Base-by-base conservation (phyloP, 1,284 basidiomycete genomes). In the Cryptococcus floricola region DNA sequence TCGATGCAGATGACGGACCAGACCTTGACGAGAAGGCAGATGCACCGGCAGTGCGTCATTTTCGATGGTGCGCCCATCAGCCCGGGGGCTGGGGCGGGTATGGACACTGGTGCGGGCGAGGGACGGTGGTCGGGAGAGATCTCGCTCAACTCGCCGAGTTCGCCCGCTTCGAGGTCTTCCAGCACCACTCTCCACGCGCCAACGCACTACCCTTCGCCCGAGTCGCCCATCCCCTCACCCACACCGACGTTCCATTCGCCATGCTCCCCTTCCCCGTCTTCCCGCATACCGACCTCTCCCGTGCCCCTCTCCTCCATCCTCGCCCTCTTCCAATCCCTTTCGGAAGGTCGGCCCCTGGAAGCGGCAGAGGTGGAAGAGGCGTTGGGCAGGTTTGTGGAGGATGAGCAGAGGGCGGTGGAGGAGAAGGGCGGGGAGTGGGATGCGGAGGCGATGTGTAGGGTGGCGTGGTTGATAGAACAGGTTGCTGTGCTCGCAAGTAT, bases 401-500 rank as follows among this genome's bases (percentile, higher is more conserved):
- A n/a, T 19, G 61, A 62, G 31, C 45, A 31, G 31, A 39, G 23
- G 39, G 41, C 48, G 28, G 42, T 55, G 16, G 23, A 51, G 18
- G 39, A 23, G 10, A n/a, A 49, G 4, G 57, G 53, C 0, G 37
- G 19, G n/a, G 18, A 19, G 1, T 62, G 61, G 61, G 56, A 62
- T 51, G 47, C 50, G 16, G 52, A 52, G 19, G 48, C 49, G 19
- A 54, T 45, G 48, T 48, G 50, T 31, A 54, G 48, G 25, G 37
- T 59, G 7, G 53, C 46, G 10, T 62, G 61, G 61, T 25, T 62
- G 39, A 59, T 62, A 27, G 61, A 62, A 31, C 61, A 62, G 41
- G 53, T 59, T 8, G 61, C 55, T 1, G 31, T 50, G 8, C 44
- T 62, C 27, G 61, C 59, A 47, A 57, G 61, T 57, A 18, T 2